Base-by-base conservation (phyloP, 495 filamentous ascomycete genomes). In the Tuber indicum region DNA sequence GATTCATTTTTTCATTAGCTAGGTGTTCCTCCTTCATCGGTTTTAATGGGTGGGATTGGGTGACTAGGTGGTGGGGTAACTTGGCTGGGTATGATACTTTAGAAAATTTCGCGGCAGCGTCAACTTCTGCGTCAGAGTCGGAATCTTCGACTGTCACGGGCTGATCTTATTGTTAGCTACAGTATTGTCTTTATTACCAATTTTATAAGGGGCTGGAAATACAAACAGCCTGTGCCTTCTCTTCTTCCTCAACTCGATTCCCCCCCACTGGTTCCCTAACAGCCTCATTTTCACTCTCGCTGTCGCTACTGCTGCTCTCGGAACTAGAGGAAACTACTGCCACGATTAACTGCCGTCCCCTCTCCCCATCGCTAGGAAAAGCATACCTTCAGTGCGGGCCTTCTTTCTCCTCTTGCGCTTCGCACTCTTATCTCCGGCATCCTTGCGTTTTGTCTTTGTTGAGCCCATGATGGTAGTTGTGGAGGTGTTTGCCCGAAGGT, bases 371-470 rank as follows among this genome's bases (percentile, higher is more conserved):
- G 10, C n/a, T 16, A 14, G 17, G 21, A n/a, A 73, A 72, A 23
- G 43, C 49, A n/a, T 79, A 82, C 81, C 81, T 71, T 82, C 80
- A 49, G 79, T 82, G 70, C 81, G 79, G 23, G 80, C 74, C 77
- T 82, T 82, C 62, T 71, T 78, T 62, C 81, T 82, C 70, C 81
- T 72, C 77, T 82, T 82, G 74, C 81, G 75, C 74, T 82, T 82
- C 32, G 69, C 72, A 8, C 36, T 21, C 23, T 82, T 81, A 46
- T 75, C 80, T 3, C 46, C 74, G 41, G 42, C 70, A 39, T 72
- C 81, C n/a, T 45, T 70, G 44, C 70, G 74, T 71, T 73, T 82
- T 43, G 73, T 58, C 52, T 82, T 82, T 79, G 80, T 78, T 71
- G 73, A 62, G 39, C 73, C 75, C 80, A 82, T 82, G 43, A 44